Percentiles rank a stretch among this genome's conserved stretches.
phyloP scores from a whole-genome alignment of 345 rosid species.

The Gossypium sturtianum region DNA sequence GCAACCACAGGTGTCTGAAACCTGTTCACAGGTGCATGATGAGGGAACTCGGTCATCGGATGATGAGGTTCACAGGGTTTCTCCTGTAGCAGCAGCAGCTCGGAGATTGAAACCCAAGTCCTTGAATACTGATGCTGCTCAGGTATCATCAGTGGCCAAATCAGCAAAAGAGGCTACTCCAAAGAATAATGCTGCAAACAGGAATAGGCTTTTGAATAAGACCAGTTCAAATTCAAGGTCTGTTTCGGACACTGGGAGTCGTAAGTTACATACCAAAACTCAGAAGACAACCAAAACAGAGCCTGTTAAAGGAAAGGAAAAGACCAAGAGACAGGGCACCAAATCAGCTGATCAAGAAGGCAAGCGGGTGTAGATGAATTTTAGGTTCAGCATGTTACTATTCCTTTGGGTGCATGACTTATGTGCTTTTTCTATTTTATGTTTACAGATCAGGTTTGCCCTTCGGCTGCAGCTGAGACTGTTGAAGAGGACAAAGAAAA shows the following conservation, averaged over 20 bases:
- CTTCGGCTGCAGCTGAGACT: slow-evolving; percentile 23
- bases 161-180: slow-evolving; percentile 32
- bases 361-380: background rate
- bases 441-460: slow-evolving; percentile 38
- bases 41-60: slow-evolving; percentile 55
- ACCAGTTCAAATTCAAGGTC: slow-evolving; percentile 35
- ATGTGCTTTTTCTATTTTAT: background rate
- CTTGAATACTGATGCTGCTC: slow-evolving; percentile 35
- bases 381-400: background rate
- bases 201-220: slow-evolving; percentile 35
- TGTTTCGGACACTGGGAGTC: slow-evolving; percentile 30
- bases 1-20: slow-evolving; percentile 52
- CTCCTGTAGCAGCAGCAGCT: slow-evolving; percentile 28
- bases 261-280: slow-evolving; percentile 41
- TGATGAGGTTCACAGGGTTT: slow-evolving; percentile 50
- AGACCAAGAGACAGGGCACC: slow-evolving; percentile 36
- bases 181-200: slow-evolving; percentile 35
- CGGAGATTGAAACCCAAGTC: slow-evolving; percentile 56
- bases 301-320: slow-evolving; percentile 34
- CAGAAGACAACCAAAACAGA: slow-evolving; percentile 50
- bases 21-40: slow-evolving; percentile 51
- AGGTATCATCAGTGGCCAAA: slow-evolving; percentile 27
- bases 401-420: background rate
- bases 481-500: slow-evolving; percentile 79
- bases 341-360: slow-evolving; percentile 49